Evolutionary conservation across 1,284 basidiomycete genomes (phyloP).

Genomic region (Boletellus dicymbophilus): DNA sequence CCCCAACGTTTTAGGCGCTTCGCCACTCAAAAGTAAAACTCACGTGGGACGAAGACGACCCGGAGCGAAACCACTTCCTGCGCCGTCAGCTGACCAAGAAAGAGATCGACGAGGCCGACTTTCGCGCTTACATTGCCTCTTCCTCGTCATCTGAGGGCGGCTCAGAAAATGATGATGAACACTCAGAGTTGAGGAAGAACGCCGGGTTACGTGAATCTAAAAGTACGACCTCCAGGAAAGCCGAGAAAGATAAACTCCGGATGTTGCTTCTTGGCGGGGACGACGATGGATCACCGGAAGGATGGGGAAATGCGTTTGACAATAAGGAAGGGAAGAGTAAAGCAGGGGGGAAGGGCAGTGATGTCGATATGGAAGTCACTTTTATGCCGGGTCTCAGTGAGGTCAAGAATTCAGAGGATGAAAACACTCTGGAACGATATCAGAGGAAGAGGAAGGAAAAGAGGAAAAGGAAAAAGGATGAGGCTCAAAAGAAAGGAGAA

Average conservation of each 20-base stretch:
- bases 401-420: conserved; percentile 55
- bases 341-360: conserved; percentile 43
- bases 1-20: conserved; percentile 69
- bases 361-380: conserved; percentile 90
- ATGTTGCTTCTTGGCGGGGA: conserved; percentile 69
- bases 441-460: conserved; percentile 88
- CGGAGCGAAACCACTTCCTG: conserved; percentile 82
- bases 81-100: conserved; percentile 77
- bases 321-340: conserved; percentile 14
- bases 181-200: neutral
- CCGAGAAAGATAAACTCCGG: conserved; percentile 66
- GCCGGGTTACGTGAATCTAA: too few relatives aligned
- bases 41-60: conserved; percentile 99
- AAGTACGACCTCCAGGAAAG: conserved; percentile 42
- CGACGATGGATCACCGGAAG: conserved; percentile 70
- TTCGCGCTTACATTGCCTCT: conserved; percentile 81
- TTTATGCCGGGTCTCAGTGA: conserved; percentile 83
- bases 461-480: conserved; percentile 77
- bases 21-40: conserved; percentile 97
- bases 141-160: conserved; percentile 61
- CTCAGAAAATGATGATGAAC: conserved; percentile 42
- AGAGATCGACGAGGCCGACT: conserved; percentile 90
- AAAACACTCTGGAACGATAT: conserved; percentile 86
- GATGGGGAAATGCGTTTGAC: conserved; percentile 61
- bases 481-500: conserved; percentile 39